Percentiles rank a stretch among this genome's conserved stretches.
Conservation (phyloP, 2,329 filamentous ascomycete species). For the Penicillium sp. region DNA sequence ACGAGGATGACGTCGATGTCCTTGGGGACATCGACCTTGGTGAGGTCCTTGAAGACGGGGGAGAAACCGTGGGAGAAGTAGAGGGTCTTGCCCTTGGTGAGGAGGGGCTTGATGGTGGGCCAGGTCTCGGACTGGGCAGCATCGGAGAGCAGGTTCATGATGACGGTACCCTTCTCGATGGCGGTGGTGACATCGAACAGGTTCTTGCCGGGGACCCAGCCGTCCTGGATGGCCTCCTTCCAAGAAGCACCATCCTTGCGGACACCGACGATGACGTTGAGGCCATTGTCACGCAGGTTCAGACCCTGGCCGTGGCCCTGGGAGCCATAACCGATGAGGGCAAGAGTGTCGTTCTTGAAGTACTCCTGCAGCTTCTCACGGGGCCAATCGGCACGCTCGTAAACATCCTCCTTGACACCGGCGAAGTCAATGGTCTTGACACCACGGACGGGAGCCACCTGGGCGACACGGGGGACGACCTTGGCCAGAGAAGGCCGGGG, state of each 20-base stretch:
- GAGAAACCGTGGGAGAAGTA: conserved; percentile 99
- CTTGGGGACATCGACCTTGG: conserved; percentile 92
- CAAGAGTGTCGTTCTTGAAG: conserved; percentile 99
- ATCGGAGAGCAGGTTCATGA: conserved; percentile 99
- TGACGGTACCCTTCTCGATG: conserved; percentile 83
- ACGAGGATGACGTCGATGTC: conserved; percentile 99
- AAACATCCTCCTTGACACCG: conserved; percentile 89
- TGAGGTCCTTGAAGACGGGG: conserved; percentile 98
- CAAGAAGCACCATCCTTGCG: conserved; percentile 97
- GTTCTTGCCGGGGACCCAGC: conserved; percentile 98
- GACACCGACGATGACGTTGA: conserved; percentile 98
- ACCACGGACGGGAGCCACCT: conserved; percentile 57
- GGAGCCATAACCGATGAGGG: conserved; percentile 96
- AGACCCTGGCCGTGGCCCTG: conserved; percentile 99
- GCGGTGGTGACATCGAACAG: conserved; percentile 97
- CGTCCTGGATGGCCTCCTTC: conserved; percentile 95
- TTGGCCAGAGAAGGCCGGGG: conserved; percentile 48
- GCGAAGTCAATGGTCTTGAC: conserved; percentile 99
- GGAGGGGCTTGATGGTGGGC: conserved; percentile 95
- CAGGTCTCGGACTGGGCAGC: conserved; percentile 98
- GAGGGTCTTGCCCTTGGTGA: conserved; percentile 99
- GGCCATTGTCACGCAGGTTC: conserved; percentile 98
- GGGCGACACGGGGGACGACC: conserved; percentile 41
- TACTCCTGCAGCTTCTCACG: conserved; percentile 98
- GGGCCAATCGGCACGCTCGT: conserved; percentile 97